Evolutionary conservation across 2,329 filamentous ascomycete species (phyloP).

Genomic region (Aspergillus novoparasiticus): DNA sequence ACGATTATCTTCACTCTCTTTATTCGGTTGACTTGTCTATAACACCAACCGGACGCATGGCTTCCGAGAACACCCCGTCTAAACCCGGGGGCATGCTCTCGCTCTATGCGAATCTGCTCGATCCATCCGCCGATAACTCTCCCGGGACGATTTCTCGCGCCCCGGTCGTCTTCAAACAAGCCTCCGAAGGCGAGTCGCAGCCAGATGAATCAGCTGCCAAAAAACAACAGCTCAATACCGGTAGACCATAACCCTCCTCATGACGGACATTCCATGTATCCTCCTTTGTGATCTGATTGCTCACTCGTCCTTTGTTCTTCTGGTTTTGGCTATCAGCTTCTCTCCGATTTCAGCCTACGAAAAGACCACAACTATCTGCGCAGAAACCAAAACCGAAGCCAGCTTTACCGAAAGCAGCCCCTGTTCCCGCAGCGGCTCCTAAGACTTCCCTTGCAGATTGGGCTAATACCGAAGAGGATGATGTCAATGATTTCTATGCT

Average conservation of each 20-base stretch:
- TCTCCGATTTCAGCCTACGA: conserved; percentile 84
- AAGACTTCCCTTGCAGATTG: conserved; percentile 81
- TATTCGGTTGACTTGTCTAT: neutral
- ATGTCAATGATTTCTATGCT: conserved; percentile 66
- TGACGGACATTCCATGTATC: conserved; percentile 17
- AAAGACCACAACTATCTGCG: conserved; percentile 68
- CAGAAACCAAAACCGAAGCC: conserved; percentile 67
- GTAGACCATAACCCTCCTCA: conserved; percentile 53
- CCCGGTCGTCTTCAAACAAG: conserved; percentile 70
- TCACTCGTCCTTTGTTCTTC: conserved; percentile 48
- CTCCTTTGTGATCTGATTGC: conserved; percentile 39
- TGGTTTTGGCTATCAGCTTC: conserved; percentile 52
- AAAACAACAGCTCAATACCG: conserved; percentile 65
- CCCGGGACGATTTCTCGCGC: conserved; percentile 73
- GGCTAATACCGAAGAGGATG: conserved; percentile 79
- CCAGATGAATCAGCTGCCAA: conserved; percentile 58
- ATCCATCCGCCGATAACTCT: conserved; percentile 49
- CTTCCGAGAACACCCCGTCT: conserved; percentile 30
- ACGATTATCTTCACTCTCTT: neutral
- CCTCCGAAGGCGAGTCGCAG: conserved; percentile 51
- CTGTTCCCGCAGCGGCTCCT: conserved; percentile 44
- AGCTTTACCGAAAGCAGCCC: conserved; percentile 54
- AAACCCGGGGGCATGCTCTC: conserved; percentile 60
- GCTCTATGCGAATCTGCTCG: conserved; percentile 82
- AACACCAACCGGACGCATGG: conserved; percentile 24